Percentiles rank a stretch among this genome's conserved stretches.
Conservation (phyloP, 1,284 basidiomycete genomes). For the Cystobasidiaceae sp. region DNA sequence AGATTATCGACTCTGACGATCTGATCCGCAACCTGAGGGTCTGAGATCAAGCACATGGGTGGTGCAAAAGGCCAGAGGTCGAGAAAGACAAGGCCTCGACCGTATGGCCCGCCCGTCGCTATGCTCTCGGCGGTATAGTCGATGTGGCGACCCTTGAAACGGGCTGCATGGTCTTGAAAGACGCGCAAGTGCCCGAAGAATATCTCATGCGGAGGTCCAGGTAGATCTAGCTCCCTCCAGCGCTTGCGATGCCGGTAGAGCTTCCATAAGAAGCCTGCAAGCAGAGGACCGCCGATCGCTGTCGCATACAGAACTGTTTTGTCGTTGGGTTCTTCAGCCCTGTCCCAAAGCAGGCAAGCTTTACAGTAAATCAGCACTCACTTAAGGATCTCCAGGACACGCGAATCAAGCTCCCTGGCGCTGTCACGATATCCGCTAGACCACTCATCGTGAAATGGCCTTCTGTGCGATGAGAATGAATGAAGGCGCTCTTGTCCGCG, state of each 20-base stretch:
- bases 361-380: no score
- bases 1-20: conserved; percentile 29
- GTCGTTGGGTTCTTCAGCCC: no score
- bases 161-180: conserved; percentile 13
- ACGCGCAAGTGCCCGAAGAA: conserved; percentile 13
- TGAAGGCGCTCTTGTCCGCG: no score
- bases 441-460: no score
- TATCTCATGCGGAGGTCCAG: conserved; percentile 25
- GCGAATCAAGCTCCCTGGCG: no score
- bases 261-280: conserved; percentile 11
- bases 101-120: background rate
- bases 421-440: no score
- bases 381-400: no score
- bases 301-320: conserved; percentile 14
- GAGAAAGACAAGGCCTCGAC: conserved; percentile 21
- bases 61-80: conserved; percentile 29
- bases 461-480: no score
- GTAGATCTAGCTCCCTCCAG: conserved; percentile 22
- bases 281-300: conserved; percentile 9
- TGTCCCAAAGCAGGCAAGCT: no score
- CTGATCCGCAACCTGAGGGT: conserved; percentile 24
- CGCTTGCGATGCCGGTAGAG: conserved; percentile 27
- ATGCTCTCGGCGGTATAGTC: conserved; percentile 25
- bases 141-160: conserved; percentile 7
- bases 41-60: conserved; percentile 21